phyloP scores from a whole-genome alignment of 192 early-diverging fungal genomes.

The Phlyctochytrium bullatum region DNA sequence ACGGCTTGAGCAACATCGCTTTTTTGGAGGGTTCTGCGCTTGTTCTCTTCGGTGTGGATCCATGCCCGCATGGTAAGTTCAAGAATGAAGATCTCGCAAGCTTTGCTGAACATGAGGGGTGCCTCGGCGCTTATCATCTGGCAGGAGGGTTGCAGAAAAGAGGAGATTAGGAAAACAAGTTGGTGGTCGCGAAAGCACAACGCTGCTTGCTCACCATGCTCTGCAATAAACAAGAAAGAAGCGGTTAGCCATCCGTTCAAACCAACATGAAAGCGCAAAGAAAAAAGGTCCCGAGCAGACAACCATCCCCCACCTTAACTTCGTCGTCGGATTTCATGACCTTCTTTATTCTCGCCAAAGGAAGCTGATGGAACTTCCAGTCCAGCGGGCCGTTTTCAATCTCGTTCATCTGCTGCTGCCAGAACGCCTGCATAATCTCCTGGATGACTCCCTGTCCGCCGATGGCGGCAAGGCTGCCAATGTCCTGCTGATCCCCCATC shows the following conservation, averaged over 20 bases:
- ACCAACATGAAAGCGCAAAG: not conserved
- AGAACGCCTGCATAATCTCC: conserved; percentile 4
- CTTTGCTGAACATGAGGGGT: conserved; percentile 92
- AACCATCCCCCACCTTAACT: conserved; percentile 60
- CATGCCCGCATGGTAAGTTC: conserved; percentile 74
- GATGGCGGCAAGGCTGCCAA: too few relatives aligned
- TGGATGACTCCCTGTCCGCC: conserved; percentile 1
- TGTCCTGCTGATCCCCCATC: too few relatives aligned
- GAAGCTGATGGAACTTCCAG: conserved; percentile 88
- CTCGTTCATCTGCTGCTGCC: conserved; percentile 9
- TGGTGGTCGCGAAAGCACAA: too few relatives aligned
- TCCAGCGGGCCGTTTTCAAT: conserved; percentile 41
- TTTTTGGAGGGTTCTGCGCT: conserved; percentile 81
- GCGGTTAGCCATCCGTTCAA: too few relatives aligned
- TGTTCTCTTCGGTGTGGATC: conserved; percentile 95
- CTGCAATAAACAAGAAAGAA: too few relatives aligned
- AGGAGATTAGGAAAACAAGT: conserved; percentile 9
- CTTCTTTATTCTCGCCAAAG: conserved; percentile 94
- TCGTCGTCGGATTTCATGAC: conserved; percentile 98
- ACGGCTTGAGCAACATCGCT: conserved; percentile 88
- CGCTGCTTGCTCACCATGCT: conserved; percentile 27
- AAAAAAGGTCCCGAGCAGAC: not conserved
- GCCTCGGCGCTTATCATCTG: conserved; percentile 77
- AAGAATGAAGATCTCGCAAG: conserved; percentile 95
- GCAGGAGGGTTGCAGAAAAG: too few relatives aligned